phyloP scores from a whole-genome alignment of 495 filamentous ascomycete species.

The Penicillium macrosclerotiorum region DNA sequence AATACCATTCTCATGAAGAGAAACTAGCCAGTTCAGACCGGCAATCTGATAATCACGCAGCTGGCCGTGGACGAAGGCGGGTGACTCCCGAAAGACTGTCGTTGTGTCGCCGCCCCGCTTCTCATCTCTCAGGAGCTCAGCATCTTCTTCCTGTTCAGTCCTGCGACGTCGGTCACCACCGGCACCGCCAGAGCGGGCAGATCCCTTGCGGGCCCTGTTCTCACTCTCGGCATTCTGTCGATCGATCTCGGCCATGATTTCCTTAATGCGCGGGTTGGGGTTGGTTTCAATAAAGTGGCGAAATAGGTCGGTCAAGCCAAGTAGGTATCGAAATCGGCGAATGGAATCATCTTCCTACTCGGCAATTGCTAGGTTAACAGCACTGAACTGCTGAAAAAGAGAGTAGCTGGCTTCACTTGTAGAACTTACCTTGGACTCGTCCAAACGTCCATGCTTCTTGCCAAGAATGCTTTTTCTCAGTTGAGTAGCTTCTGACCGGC shows the following conservation, averaged over 20 bases:
- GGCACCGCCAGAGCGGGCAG: constrained; percentile 80
- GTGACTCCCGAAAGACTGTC: constrained; percentile 90
- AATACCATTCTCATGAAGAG: constrained; percentile 96
- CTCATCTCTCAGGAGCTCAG: constrained; percentile 89
- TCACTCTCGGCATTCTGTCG: constrained; percentile 78
- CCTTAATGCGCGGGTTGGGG: constrained; percentile 85
- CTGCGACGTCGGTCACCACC: constrained; percentile 73
- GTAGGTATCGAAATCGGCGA: constrained; percentile 89
- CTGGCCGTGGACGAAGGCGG: constrained; percentile 75
- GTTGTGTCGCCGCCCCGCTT: constrained; percentile 79
- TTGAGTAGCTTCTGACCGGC: constrained; percentile 78
- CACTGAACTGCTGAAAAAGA: neutral
- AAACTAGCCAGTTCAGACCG: constrained; percentile 97
- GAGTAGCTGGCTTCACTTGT: neutral
- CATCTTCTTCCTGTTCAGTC: constrained; percentile 98
- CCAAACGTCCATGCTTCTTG: constrained; percentile 87
- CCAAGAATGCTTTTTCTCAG: constrained; percentile 87
- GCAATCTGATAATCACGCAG: constrained; percentile 97
- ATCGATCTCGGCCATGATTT: constrained; percentile 91
- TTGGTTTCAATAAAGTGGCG: constrained; percentile 99
- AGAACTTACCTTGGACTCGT: constrained; percentile 78
- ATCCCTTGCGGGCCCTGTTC: constrained; percentile 65
- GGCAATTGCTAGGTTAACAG: constrained; percentile 4
- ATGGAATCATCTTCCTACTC: constrained; percentile 90
- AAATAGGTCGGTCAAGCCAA: constrained; percentile 95